Evolutionary conservation across 23 red algal genomes (phyloP), one percentile per base, ranked within the genome.

Genomic region (Gracilaria domingensis): DNA sequence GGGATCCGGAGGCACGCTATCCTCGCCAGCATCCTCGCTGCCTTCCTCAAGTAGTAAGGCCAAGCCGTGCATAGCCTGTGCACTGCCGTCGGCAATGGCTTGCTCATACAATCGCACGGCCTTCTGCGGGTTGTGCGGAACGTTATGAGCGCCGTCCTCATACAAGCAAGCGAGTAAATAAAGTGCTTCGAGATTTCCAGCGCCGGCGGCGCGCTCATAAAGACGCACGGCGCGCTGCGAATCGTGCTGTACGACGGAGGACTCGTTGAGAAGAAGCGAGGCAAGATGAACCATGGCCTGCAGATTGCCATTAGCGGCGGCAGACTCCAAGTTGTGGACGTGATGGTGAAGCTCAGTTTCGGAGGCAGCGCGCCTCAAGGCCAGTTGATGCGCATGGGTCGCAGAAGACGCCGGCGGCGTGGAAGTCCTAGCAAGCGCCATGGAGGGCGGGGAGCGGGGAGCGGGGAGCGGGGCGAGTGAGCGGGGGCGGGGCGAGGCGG

Each of bases 51-150:
- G 56, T 11, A 90, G 25, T 16, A 90, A 56, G 42, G 87, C 87
- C n/a, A 90, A 74, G 35, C 87, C 75, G 51, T 90, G 87, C 87
- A 90, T 90, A 33, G 87, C 74, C 25, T 81, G 87, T 34, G 50
- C 65, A 48, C 66, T 72, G 16, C 84, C 84, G 1, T 50, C 30
- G 57, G 66, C 74, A 20, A 65, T 75, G 58, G 87, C 87, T n/a
- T 39, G 42, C 23, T 90, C 71, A 51, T 90, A 90, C 11, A 80
- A 40, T 20, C 64, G 66, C n/a, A 81, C 64, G 35, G 87, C 87
- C 26, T 75, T 79, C 11, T 71, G 73, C 21, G 59, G 57, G 47
- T 90, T 74, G 26, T 62, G 74, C 36, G 71, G 50, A 2, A 90
- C 76, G 40, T 48, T 38, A 18, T 53, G 87, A 2, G 59, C 73